Evolutionary conservation across 108 stramenopile genomes (phyloP).

Genomic region (Discostella pseudostelligera): DNA sequence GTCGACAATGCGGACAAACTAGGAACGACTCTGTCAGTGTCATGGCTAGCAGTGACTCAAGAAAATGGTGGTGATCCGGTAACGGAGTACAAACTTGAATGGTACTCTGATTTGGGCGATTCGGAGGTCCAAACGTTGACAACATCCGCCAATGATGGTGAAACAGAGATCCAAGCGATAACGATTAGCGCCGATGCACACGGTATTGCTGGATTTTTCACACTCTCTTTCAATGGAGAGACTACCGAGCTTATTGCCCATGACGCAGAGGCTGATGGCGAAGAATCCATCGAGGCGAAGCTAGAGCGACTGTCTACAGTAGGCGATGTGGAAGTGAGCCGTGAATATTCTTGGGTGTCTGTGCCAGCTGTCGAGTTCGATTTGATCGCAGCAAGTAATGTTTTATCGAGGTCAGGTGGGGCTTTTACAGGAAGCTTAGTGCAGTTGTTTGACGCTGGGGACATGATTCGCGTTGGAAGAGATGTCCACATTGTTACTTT

Average conservation of each 20-base stretch:
- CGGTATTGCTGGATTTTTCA: slow-evolving; percentile 77
- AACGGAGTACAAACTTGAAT: slow-evolving; percentile 56
- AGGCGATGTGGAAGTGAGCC: slow-evolving; percentile 71
- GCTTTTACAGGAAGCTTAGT: slow-evolving; percentile 14
- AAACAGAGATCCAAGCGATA: slow-evolving; percentile 61
- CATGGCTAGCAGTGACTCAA: slow-evolving; percentile 46
- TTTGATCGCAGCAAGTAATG: slow-evolving; percentile 37
- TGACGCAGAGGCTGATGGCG: slow-evolving; percentile 72
- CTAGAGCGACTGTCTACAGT: slow-evolving; percentile 63
- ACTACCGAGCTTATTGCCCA: slow-evolving; percentile 71
- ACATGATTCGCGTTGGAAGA: slow-evolving; percentile 44
- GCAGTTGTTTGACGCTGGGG: slow-evolving; percentile 31
- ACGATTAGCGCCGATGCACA: slow-evolving; percentile 54
- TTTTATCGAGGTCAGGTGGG: slow-evolving; percentile 24
- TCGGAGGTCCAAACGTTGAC: slow-evolving; percentile 79
- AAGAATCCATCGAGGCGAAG: slow-evolving; percentile 55
- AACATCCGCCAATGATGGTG: slow-evolving; percentile 62
- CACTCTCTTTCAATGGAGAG: slow-evolving; percentile 61
- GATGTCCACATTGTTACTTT: slow-evolving; percentile 33
- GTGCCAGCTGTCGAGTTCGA: slow-evolving; percentile 50
- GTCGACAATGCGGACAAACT: slow-evolving; percentile 8
- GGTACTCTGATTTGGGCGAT: slow-evolving; percentile 46
- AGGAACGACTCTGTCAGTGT: slow-evolving; percentile 50
- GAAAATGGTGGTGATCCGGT: slow-evolving; percentile 43
- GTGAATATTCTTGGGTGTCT: slow-evolving; percentile 56